Conservation (phyloP, 78 protist species). For the Guillardia theta region DNA sequence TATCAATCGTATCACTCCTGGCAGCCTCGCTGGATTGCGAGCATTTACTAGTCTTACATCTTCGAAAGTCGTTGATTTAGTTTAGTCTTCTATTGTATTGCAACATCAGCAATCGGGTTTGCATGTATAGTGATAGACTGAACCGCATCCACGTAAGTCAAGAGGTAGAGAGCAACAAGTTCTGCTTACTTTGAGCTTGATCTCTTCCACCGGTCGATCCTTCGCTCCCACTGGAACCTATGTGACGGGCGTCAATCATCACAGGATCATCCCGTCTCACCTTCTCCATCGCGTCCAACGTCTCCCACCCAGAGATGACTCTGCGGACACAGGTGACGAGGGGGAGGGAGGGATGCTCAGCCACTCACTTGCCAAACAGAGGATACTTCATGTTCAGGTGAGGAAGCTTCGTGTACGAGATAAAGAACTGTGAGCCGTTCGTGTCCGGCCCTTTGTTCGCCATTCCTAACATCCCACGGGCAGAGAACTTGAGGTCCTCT, state of each 20-base stretch:
- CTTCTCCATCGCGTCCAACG: constrained; percentile 83
- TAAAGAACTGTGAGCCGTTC: constrained; percentile 65
- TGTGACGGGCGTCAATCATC: background rate
- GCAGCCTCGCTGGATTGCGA: too few relatives aligned
- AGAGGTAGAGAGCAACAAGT: background rate
- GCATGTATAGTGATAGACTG: constrained; percentile 81
- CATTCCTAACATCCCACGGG: constrained; percentile 78
- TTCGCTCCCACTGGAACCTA: constrained; percentile 62
- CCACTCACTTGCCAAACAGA: constrained; percentile 80
- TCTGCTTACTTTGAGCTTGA: constrained; percentile 33
- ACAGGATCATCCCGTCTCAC: background rate
- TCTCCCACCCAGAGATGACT: constrained; percentile 79
- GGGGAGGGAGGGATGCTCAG: background rate
- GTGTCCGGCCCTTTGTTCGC: constrained; percentile 82
- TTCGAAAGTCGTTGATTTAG: too few relatives aligned
- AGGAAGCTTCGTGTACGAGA: constrained; percentile 68
- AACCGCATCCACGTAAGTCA: background rate
- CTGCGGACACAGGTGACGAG: too few relatives aligned
- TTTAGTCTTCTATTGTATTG: background rate
- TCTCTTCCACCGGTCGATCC: constrained; percentile 63
- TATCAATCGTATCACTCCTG: too few relatives aligned
- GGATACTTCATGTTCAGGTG: constrained; percentile 81
- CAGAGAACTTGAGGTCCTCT: constrained; percentile 66
- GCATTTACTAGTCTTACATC: too few relatives aligned
- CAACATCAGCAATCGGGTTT: constrained; percentile 75